These are phyloP conservation scores for Hanseniaspora occidentalis DNA, from an alignment of 805 yeast species.

Conservation along the genomic window DNA sequence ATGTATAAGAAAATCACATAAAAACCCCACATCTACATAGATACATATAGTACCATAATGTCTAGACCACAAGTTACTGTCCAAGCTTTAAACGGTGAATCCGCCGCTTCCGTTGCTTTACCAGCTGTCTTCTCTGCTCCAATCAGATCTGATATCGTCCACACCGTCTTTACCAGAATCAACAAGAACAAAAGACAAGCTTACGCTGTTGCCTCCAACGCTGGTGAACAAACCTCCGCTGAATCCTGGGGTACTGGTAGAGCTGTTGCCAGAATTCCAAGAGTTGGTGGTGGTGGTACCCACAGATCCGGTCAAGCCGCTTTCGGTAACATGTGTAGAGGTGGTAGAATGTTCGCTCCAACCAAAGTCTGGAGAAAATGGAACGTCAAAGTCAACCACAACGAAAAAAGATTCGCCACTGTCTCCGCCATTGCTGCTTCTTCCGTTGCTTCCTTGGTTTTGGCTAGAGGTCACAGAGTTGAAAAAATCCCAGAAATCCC, in stretches of 20 bases:
- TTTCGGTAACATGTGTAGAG: conserved; percentile 99
- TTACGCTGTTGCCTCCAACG: conserved; percentile 97
- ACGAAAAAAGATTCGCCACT: conserved; percentile 99
- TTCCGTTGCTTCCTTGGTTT: conserved; percentile 93
- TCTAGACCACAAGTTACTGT: conserved; percentile 97
- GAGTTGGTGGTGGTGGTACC: conserved; percentile 99
- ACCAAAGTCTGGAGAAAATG: conserved; percentile 99
- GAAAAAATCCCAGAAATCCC: conserved; percentile 98
- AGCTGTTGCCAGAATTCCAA: conserved; percentile 99
- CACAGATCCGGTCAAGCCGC: conserved; percentile 99
- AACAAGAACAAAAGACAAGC: conserved; percentile 99
- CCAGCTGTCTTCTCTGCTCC: conserved; percentile 99
- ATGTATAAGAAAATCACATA: neutral
- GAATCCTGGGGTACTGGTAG: conserved; percentile 99
- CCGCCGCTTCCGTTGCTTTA: conserved; percentile 73
- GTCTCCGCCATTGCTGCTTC: conserved; percentile 99
- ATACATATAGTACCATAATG: conserved; percentile 32
- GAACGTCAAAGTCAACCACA: conserved; percentile 99
- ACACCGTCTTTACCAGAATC: conserved; percentile 94
- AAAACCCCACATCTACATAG: conserved; percentile 6
- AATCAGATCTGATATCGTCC: conserved; percentile 98
- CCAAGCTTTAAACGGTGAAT: conserved; percentile 76
- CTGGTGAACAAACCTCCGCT: conserved; percentile 99
- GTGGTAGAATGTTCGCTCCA: conserved; percentile 99
- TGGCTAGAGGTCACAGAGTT: conserved; percentile 99